phyloP scores from a whole-genome alignment of 495 filamentous ascomycete species.

The Pseudevernia furfuracea region DNA sequence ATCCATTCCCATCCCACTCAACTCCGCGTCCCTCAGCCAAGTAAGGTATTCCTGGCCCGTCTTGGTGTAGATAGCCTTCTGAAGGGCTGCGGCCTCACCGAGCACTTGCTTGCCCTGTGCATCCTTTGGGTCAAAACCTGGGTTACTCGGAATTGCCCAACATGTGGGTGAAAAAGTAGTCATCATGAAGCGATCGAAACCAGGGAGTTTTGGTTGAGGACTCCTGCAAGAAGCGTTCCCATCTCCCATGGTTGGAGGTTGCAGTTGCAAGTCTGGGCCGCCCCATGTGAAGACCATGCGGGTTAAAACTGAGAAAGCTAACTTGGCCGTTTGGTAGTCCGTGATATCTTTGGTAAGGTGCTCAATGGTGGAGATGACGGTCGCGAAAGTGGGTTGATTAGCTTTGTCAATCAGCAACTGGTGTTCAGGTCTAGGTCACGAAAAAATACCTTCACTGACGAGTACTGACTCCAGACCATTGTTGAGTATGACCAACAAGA shows the following conservation, averaged over 20 bases:
- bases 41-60: constrained; percentile 57
- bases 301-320: constrained; percentile 71
- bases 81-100: constrained; percentile 71
- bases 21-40: constrained; percentile 46
- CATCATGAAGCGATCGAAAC: constrained; percentile 89
- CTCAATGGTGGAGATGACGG: constrained; percentile 73
- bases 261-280: constrained; percentile 63
- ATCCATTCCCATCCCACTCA: constrained; percentile 49
- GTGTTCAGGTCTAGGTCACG: not conserved
- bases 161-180: constrained; percentile 77
- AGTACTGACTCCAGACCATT: constrained; percentile 85
- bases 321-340: constrained; percentile 70
- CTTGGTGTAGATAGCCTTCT: constrained; percentile 82
- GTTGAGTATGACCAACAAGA: constrained; percentile 76
- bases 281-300: constrained; percentile 80
- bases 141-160: constrained; percentile 72
- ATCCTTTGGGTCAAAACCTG: constrained; percentile 73
- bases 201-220: constrained; percentile 56
- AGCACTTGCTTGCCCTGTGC: constrained; percentile 78
- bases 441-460: constrained; percentile 60
- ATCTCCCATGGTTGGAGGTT: constrained; percentile 31
- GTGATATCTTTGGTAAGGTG: constrained; percentile 70
- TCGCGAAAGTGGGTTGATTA: constrained; percentile 83
- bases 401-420: constrained; percentile 32
- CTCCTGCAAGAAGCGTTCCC: constrained; percentile 29